These are phyloP conservation scores for Rauvolfia tetraphylla DNA, from an alignment of 257 asterid genomes.

Conservation along the genomic window DNA sequence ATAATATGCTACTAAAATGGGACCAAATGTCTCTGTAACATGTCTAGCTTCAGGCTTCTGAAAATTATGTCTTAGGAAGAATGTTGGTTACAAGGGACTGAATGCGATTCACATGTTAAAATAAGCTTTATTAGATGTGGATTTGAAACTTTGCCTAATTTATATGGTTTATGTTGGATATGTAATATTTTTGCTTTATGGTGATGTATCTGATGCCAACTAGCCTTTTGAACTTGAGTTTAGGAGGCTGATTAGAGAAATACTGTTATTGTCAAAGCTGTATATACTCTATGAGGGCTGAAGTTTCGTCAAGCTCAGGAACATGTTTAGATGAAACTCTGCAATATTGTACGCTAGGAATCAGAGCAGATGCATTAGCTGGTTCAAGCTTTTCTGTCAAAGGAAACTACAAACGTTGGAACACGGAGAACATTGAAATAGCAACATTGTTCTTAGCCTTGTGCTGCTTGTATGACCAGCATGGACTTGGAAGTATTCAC, in stretches of 20 bases:
- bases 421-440: background rate
- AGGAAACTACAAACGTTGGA: background rate
- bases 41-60: background rate
- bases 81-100: background rate
- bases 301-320: background rate
- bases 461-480: background rate
- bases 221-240: background rate
- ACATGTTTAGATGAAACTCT: background rate
- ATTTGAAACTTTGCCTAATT: background rate
- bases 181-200: background rate
- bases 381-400: background rate
- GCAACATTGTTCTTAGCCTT: background rate
- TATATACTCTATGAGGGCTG: background rate
- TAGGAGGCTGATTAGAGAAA: conserved; percentile 3
- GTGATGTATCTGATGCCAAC: background rate
- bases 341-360: background rate
- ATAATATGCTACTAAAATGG: background rate
- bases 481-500: background rate
- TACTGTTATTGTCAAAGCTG: background rate
- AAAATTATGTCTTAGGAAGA: background rate
- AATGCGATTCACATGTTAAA: background rate
- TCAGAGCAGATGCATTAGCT: conserved; percentile 1
- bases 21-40: background rate
- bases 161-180: background rate
- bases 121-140: background rate